Conservation (phyloP, 768 basidiomycete genomes). For the Zangia roseola region DNA sequence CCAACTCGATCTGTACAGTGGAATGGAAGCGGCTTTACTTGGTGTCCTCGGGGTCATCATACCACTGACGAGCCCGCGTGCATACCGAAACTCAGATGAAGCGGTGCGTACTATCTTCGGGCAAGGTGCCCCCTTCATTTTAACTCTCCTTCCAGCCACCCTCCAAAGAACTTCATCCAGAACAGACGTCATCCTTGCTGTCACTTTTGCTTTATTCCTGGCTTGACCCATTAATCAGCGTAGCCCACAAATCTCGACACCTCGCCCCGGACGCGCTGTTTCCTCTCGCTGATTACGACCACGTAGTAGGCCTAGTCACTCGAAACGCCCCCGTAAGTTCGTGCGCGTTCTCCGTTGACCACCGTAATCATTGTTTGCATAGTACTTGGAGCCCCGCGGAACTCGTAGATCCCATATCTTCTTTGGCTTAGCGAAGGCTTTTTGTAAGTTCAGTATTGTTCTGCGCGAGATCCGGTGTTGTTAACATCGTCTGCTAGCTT, state of each 20-base stretch:
- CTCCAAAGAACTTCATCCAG: conserved; percentile 27
- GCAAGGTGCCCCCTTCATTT: background rate
- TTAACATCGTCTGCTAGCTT: background rate
- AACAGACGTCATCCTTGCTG: conserved; percentile 39
- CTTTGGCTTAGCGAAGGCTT: conserved; percentile 2
- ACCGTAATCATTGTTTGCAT: background rate
- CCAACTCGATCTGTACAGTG: background rate
- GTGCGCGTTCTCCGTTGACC: background rate
- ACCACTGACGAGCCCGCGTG: conserved; percentile 5
- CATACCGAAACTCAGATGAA: background rate
- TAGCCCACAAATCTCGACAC: conserved; percentile 41
- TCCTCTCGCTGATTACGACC: conserved; percentile 49
- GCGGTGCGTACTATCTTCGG: background rate
- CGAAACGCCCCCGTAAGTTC: conserved; percentile 31
- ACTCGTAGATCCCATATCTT: background rate
- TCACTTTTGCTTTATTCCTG: conserved; percentile 45
- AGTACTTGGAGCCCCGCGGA: background rate
- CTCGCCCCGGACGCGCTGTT: conserved; percentile 43
- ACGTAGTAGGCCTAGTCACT: conserved; percentile 30
- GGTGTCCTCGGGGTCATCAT: conserved; percentile 5
- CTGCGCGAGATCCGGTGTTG: background rate
- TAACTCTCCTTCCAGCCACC: conserved; percentile 9
- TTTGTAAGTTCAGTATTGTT: conserved; percentile 2
- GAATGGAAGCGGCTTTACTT: background rate
- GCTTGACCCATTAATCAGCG: conserved; percentile 48